Evolutionary conservation across 257 asterid species (phyloP).

Genomic region (Leonotis leonurus): DNA sequence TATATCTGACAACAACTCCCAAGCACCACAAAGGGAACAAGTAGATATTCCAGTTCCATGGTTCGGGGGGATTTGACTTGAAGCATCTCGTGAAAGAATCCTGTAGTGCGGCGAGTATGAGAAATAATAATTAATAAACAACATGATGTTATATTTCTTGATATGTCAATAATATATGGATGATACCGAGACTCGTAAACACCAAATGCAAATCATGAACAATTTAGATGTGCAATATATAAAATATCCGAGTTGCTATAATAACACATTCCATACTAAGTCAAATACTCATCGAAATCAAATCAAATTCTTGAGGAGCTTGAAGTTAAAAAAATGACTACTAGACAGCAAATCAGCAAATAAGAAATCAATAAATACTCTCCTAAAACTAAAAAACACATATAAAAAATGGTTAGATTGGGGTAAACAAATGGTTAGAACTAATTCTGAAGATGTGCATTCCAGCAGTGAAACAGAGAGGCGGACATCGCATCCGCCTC

Average conservation of each 20-base stretch:
- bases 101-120: conserved; percentile 35
- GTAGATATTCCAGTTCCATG: conserved; percentile 95
- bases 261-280: not conserved
- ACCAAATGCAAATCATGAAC: not conserved
- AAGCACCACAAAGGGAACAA: conserved; percentile 96
- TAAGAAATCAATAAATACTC: not conserved
- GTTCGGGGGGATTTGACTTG: conserved; percentile 95
- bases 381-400: not conserved
- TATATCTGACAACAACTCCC: conserved; percentile 88
- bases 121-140: not conserved
- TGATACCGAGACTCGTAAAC: not conserved
- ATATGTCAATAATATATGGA: not conserved
- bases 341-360: conserved; percentile 6
- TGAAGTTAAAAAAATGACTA: not conserved
- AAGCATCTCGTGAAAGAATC: conserved; percentile 95
- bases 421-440: not conserved
- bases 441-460: conserved; percentile 13
- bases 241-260: not conserved
- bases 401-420: not conserved
- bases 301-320: not conserved
- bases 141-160: not conserved
- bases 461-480: too few species aligned
- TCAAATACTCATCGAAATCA: not conserved
- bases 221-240: not conserved
- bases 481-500: too few species aligned